Evolutionary conservation across 2,329 filamentous ascomycete genomes (phyloP).

Genomic region (Penicillium sp.): DNA sequence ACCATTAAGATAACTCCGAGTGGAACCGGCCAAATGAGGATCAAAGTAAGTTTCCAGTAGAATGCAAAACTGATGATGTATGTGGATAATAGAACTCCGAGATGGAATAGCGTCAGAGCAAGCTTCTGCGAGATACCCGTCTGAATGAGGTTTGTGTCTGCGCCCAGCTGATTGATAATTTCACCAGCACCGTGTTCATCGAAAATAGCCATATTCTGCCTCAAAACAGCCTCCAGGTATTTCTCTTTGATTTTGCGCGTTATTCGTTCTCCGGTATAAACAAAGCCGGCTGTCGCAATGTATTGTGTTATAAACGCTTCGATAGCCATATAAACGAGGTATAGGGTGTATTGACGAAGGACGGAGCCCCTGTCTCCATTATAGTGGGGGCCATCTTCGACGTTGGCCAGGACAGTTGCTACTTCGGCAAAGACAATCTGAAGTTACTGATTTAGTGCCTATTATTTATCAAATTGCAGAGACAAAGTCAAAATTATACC

Average conservation of each 20-base stretch:
- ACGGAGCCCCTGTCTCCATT: too few relatives aligned
- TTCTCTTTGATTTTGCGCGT: constrained; percentile 69
- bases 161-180: constrained; percentile 81
- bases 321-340: constrained; percentile 1
- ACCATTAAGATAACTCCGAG: constrained; percentile 63
- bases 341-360: not conserved
- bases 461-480: too few relatives aligned
- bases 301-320: constrained; percentile 1
- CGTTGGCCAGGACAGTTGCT: too few relatives aligned
- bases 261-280: constrained; percentile 4
- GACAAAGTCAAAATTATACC: too few relatives aligned
- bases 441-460: too few relatives aligned
- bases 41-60: constrained; percentile 76
- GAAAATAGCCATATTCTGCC: constrained; percentile 82
- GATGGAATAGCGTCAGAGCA: constrained; percentile 67
- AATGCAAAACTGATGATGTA: constrained; percentile 81
- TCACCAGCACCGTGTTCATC: constrained; percentile 84
- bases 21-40: constrained; percentile 61
- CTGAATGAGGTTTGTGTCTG: constrained; percentile 82
- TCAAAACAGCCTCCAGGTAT: constrained; percentile 75
- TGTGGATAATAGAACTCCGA: constrained; percentile 76
- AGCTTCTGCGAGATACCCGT: constrained; percentile 85
- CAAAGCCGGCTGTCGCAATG: constrained; percentile 26
- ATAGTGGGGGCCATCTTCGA: too few relatives aligned
- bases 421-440: too few relatives aligned